These are phyloP conservation scores for Colletotrichum sp. DNA, from an alignment of 2,329 filamentous ascomycete genomes.

Conservation along the genomic window DNA sequence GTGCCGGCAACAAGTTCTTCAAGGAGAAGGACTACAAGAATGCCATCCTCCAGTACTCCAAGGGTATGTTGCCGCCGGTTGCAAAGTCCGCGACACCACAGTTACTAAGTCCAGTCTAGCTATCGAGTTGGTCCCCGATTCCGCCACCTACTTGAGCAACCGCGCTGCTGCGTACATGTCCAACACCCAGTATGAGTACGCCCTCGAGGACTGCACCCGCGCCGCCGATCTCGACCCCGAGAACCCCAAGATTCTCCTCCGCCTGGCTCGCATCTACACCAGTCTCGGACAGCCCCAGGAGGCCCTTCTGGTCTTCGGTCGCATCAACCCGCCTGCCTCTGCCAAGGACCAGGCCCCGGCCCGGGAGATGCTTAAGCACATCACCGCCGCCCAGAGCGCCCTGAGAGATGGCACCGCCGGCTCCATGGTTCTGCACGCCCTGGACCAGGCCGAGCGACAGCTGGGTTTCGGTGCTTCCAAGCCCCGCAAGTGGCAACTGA, in stretches of 20 bases:
- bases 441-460: slow-evolving; percentile 86
- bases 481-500: slow-evolving; percentile 91
- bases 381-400: slow-evolving; percentile 79
- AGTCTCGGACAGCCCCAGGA: slow-evolving; percentile 85
- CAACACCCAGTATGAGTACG: slow-evolving; percentile 76
- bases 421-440: slow-evolving; percentile 89
- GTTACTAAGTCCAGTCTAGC: slow-evolving; percentile 57
- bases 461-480: slow-evolving; percentile 77
- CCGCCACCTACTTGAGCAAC: slow-evolving; percentile 91
- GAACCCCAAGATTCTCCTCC: slow-evolving; percentile 86
- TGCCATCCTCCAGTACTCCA: slow-evolving; percentile 92
- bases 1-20: slow-evolving; percentile 94
- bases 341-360: slow-evolving; percentile 86
- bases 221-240: slow-evolving; percentile 83
- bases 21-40: slow-evolving; percentile 89
- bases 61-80: slow-evolving; percentile 64
- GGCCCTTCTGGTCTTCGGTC: slow-evolving; percentile 80
- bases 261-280: slow-evolving; percentile 89
- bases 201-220: slow-evolving; percentile 83
- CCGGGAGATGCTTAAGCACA: slow-evolving; percentile 81
- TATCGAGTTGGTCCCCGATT: slow-evolving; percentile 83
- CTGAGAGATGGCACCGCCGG: slow-evolving; percentile 77
- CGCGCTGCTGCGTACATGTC: slow-evolving; percentile 94
- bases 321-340: slow-evolving; percentile 80
- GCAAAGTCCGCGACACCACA: neutral